phyloP scores from a whole-genome alignment of 768 basidiomycete species.

The Flagelloscypha sp. region DNA sequence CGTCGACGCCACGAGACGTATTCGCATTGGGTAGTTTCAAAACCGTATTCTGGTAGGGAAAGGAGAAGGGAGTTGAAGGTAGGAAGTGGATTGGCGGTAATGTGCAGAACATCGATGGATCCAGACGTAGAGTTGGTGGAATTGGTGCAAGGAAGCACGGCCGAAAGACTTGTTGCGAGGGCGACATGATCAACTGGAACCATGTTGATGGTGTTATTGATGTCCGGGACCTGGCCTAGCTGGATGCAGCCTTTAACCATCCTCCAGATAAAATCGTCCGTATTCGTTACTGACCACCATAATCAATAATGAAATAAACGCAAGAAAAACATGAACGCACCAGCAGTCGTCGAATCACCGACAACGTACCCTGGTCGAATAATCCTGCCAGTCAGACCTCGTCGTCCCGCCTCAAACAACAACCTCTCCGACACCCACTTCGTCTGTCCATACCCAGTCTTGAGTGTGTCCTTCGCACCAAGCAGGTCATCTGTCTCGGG shows the following conservation, averaged over 20 bases:
- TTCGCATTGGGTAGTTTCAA: slow-evolving; percentile 66
- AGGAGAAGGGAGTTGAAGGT: slow-evolving; percentile 85
- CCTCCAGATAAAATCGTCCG: slow-evolving; percentile 98
- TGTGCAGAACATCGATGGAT: slow-evolving; percentile 64
- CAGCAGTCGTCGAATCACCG: slow-evolving; percentile 81
- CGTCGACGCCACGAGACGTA: slow-evolving; percentile 88
- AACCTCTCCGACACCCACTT: slow-evolving; percentile 99
- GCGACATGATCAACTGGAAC: slow-evolving; percentile 97
- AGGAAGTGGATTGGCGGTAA: slow-evolving; percentile 78
- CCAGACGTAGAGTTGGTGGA: slow-evolving; percentile 19
- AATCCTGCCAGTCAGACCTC: slow-evolving; percentile 80
- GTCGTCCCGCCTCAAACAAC: slow-evolving; percentile 80
- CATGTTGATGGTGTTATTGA: slow-evolving; percentile 98
- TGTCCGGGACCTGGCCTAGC: slow-evolving; percentile 92
- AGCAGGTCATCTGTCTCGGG: slow-evolving; percentile 87
- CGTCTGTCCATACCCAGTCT: slow-evolving; percentile 92
- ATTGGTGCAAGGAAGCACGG: slow-evolving; percentile 47
- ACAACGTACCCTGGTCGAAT: slow-evolving; percentile 94
- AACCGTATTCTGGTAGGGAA: slow-evolving; percentile 72
- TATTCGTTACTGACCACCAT: slow-evolving; percentile 74
- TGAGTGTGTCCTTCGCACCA: slow-evolving; percentile 63
- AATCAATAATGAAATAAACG: slow-evolving; percentile 4
- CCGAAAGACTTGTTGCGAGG: slow-evolving; percentile 65
- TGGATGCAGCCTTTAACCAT: slow-evolving; percentile 98
- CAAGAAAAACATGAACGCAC: slow-evolving; percentile 34